Conservation (phyloP, 1,284 basidiomycete species). For the Moesziomyces parantarcticus region DNA sequence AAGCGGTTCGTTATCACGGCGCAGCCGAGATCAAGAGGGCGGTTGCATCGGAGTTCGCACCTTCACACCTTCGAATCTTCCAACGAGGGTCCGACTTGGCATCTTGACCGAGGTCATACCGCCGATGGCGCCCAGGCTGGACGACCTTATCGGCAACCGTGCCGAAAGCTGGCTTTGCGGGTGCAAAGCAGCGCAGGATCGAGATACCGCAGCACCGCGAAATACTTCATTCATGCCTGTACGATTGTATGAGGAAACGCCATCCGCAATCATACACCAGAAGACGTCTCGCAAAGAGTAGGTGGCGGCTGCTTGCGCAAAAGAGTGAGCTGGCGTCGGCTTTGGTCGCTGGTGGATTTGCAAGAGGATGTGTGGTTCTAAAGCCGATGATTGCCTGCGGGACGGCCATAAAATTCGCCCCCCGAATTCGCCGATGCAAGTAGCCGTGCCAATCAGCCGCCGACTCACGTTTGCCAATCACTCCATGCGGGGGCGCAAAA, state of each 20-base stretch:
- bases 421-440: neutral
- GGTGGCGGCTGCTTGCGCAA: too few species aligned
- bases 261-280: too few species aligned
- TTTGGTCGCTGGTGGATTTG: too few species aligned
- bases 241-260: too few species aligned
- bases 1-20: neutral
- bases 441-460: neutral
- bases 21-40: neutral
- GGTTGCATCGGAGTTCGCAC: neutral
- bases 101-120: neutral
- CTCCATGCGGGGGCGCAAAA: neutral
- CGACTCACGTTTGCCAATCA: neutral
- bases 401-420: neutral
- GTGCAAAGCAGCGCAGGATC: too few species aligned
- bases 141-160: too few species aligned
- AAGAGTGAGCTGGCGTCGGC: too few species aligned
- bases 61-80: neutral
- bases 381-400: neutral
- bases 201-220: too few species aligned
- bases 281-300: too few species aligned
- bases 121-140: neutral
- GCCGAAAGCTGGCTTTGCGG: neutral
- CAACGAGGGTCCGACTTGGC: neutral
- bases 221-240: too few species aligned
- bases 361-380: neutral